Conservation (phyloP, 208 protist species). For the Leishmania mexicana region DNA sequence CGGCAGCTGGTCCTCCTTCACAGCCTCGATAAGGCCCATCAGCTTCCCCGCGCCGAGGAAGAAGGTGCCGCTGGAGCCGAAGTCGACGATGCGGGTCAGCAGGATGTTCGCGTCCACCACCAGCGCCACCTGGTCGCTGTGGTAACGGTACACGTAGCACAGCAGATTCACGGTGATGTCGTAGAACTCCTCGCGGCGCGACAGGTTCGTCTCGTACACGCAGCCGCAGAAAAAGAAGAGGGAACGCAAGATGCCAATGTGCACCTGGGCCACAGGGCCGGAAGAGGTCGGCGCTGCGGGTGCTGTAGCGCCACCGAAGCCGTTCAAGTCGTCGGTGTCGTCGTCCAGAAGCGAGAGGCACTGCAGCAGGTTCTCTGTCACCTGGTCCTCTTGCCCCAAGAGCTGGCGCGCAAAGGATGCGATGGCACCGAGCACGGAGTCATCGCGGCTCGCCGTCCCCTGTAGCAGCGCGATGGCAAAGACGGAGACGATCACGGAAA, state of each 20-base stretch:
- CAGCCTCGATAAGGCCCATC: conserved; percentile 51
- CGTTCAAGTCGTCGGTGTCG: conserved; percentile 7
- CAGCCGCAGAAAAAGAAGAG: conserved; percentile 89
- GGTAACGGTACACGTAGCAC: conserved; percentile 76
- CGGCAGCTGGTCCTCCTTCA: conserved; percentile 55
- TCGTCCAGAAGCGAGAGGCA: conserved; percentile 54
- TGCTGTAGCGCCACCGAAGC: conserved; percentile 5
- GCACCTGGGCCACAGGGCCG: conserved; percentile 33
- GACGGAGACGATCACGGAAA: conserved; percentile 84
- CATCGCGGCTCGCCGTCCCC: conserved; percentile 41
- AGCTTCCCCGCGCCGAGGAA: conserved; percentile 74
- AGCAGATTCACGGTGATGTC: conserved; percentile 75
- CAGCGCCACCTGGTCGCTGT: conserved; percentile 73
- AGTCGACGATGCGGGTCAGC: conserved; percentile 56
- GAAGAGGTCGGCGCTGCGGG: background rate
- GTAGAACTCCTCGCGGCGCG: conserved; percentile 54
- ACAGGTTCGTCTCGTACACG: conserved; percentile 66
- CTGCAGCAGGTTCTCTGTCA: conserved; percentile 72
- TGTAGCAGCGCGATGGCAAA: conserved; percentile 77
- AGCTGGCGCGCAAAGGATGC: conserved; percentile 67
- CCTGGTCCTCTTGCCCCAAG: conserved; percentile 61
- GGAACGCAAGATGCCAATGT: conserved; percentile 74
- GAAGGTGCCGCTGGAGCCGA: conserved; percentile 47
- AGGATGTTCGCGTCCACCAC: conserved; percentile 74
- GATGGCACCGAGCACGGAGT: conserved; percentile 58